Evolutionary conservation across 192 early-diverging fungal species (phyloP).

Genomic region (Coemansia sp.): DNA sequence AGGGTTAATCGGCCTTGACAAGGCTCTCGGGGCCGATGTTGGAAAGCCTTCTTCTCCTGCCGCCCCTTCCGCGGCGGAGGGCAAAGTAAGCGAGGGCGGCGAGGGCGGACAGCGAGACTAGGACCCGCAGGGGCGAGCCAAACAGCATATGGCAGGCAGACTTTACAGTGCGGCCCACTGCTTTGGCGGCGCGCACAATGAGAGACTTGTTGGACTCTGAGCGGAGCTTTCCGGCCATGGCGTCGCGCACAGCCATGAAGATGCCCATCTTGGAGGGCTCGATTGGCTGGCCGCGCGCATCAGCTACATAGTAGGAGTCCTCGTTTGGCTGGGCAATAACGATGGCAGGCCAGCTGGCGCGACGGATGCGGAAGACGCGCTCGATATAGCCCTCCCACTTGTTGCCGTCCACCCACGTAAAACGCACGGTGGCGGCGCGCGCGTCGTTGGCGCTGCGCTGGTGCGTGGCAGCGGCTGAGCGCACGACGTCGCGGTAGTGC

Average conservation of each 20-base stretch:
- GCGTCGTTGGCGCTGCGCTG: constrained; percentile 4
- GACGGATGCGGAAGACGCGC: constrained; percentile 53
- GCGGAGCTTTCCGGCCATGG: constrained; percentile 36
- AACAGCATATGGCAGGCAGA: constrained; percentile 27
- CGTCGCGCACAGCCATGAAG: constrained; percentile 46
- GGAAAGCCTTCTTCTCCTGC: constrained; percentile 7
- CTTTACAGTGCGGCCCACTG: constrained; percentile 1
- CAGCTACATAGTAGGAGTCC: constrained; percentile 39
- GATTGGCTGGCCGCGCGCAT: constrained; percentile 29
- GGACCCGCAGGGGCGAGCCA: constrained; percentile 24
- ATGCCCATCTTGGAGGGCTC: constrained; percentile 39
- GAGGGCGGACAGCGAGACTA: constrained; percentile 22
- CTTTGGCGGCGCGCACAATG: constrained; percentile 25
- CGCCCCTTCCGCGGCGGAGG: constrained; percentile 13
- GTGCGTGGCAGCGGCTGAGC: constrained; percentile 35
- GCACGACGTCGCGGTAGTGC: constrained; percentile 18
- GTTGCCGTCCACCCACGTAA: constrained; percentile 64
- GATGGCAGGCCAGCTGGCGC: constrained; percentile 39
- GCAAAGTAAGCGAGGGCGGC: constrained; percentile 20
- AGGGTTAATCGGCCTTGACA: constrained; percentile 40
- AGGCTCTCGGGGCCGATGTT: constrained; percentile 8
- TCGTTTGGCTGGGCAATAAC: constrained; percentile 58
- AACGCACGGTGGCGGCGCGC: constrained; percentile 37
- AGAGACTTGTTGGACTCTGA: constrained; percentile 42
- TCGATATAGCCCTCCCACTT: constrained; percentile 65